phyloP scores from a whole-genome alignment of 2,329 filamentous ascomycete species.

The Fusarium nurragi region DNA sequence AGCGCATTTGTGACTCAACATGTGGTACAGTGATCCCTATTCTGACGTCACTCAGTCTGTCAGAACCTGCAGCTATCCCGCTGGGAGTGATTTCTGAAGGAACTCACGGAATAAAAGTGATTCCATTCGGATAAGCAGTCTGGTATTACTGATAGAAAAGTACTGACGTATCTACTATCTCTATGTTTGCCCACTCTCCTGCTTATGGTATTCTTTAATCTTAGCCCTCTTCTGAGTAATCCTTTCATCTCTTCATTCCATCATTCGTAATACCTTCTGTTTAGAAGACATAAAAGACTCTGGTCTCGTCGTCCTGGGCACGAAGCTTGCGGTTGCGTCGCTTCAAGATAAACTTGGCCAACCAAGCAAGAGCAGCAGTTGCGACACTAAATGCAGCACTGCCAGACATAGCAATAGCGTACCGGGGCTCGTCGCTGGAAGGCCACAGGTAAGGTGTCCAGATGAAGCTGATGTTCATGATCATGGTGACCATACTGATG shows the following conservation, averaged over 20 bases:
- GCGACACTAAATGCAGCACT: slow-evolving; percentile 47
- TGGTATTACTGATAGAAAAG: slow-evolving; percentile 7
- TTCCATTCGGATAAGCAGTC: too few species aligned
- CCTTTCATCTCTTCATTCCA: background rate
- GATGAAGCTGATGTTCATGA: slow-evolving; percentile 44
- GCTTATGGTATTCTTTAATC: background rate
- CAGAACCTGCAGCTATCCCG: too few species aligned
- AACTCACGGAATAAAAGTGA: too few species aligned
- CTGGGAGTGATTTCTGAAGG: too few species aligned
- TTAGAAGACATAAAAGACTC: slow-evolving; percentile 47
- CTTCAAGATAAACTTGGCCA: slow-evolving; percentile 49
- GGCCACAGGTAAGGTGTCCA: slow-evolving; percentile 44
- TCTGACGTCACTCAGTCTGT: too few species aligned
- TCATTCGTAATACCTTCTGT: background rate
- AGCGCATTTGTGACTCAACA: too few species aligned
- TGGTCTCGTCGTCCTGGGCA: slow-evolving; percentile 38
- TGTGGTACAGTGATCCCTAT: too few species aligned
- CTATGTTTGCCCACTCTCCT: background rate
- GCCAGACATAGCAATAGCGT: slow-evolving; percentile 35
- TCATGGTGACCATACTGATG: slow-evolving; percentile 49
- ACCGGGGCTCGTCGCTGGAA: slow-evolving; percentile 37
- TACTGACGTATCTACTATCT: slow-evolving; percentile 27
- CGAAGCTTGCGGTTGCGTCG: slow-evolving; percentile 50
- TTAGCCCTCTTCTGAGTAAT: background rate
- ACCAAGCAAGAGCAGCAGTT: slow-evolving; percentile 53